phyloP scores from a whole-genome alignment of 2,329 filamentous ascomycete species.

The Monosporascus sp. region DNA sequence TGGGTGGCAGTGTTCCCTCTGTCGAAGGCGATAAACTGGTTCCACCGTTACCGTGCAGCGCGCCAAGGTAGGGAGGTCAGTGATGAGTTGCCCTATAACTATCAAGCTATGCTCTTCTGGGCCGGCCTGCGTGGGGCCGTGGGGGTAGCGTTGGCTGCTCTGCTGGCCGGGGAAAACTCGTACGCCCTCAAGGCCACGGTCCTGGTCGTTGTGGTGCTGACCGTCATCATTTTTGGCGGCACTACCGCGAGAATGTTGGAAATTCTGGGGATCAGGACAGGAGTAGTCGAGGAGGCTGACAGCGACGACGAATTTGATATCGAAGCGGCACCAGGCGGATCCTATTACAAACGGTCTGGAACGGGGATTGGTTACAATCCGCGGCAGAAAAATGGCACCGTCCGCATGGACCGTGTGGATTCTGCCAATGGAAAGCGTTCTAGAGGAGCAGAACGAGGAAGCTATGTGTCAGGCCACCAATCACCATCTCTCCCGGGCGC shows the following conservation, averaged over 20 bases:
- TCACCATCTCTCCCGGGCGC: conserved; percentile 39
- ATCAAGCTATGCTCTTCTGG: conserved; percentile 99
- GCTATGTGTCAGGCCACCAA: conserved; percentile 49
- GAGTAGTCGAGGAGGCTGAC: conserved; percentile 93
- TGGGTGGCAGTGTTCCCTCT: conserved; percentile 95
- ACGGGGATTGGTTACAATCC: conserved; percentile 73
- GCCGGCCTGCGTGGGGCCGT: conserved; percentile 92
- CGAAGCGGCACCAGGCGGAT: conserved; percentile 64
- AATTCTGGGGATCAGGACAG: conserved; percentile 92
- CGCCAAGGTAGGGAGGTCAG: conserved; percentile 68
- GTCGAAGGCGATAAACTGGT: conserved; percentile 83
- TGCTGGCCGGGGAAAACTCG: conserved; percentile 75
- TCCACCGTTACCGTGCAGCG: conserved; percentile 79
- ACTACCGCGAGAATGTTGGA: conserved; percentile 97
- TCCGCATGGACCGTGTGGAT: conserved; percentile 50
- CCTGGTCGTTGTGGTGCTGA: conserved; percentile 93
- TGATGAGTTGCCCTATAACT: conserved; percentile 88
- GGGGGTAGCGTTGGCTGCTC: conserved; percentile 87
- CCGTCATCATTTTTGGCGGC: conserved; percentile 97
- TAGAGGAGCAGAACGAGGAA: conserved; percentile 29
- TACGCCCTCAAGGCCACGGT: conserved; percentile 87
- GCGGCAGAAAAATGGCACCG: conserved; percentile 54
- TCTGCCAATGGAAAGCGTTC: conserved; percentile 18
- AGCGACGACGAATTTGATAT: conserved; percentile 99
- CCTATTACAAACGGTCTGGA: conserved; percentile 76